These are phyloP conservation scores for Microbotryum intermedium DNA, from an alignment of 1,284 basidiomycete species.

Conservation along the genomic window DNA sequence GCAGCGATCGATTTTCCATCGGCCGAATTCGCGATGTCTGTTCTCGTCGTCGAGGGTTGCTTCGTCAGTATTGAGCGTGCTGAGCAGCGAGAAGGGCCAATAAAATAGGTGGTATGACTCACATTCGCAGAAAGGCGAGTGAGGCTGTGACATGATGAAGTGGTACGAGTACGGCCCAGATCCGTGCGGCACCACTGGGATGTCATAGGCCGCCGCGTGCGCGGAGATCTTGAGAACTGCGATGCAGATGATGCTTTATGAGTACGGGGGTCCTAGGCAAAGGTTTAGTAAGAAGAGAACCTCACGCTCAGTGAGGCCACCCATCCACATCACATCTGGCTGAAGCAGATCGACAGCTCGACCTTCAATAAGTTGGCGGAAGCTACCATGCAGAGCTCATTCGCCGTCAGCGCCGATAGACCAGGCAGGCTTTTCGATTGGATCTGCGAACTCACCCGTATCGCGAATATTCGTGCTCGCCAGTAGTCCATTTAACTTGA, in stretches of 20 bases:
- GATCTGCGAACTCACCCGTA: not conserved
- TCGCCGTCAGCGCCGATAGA: no score
- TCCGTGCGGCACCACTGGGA: conserved; percentile 50
- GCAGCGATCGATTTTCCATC: conserved; percentile 47
- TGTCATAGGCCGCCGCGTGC: conserved; percentile 44
- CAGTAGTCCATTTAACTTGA: conserved; percentile 49
- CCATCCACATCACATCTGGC: conserved; percentile 48
- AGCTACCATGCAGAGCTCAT: conserved; percentile 42
- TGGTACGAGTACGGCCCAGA: conserved; percentile 44
- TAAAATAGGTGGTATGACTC: not conserved
- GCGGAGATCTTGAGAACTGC: conserved; percentile 46
- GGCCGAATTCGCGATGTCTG: conserved; percentile 48
- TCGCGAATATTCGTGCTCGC: conserved; percentile 37
- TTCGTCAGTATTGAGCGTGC: no score
- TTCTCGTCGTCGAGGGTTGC: no score
- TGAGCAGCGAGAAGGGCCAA: not conserved
- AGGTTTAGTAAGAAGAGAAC: not conserved
- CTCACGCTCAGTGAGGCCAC: conserved; percentile 46
- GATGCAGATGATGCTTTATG: not conserved
- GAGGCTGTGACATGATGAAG: conserved; percentile 40
- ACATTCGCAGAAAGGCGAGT: conserved; percentile 39
- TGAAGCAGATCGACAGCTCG: conserved; percentile 48
- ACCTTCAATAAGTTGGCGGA: conserved; percentile 49
- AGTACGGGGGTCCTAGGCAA: not conserved
- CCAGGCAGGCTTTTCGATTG: not conserved